These are phyloP conservation scores for Dioscorea dumetorum DNA, from an alignment of 106 monocot species.

Conservation along the genomic window DNA sequence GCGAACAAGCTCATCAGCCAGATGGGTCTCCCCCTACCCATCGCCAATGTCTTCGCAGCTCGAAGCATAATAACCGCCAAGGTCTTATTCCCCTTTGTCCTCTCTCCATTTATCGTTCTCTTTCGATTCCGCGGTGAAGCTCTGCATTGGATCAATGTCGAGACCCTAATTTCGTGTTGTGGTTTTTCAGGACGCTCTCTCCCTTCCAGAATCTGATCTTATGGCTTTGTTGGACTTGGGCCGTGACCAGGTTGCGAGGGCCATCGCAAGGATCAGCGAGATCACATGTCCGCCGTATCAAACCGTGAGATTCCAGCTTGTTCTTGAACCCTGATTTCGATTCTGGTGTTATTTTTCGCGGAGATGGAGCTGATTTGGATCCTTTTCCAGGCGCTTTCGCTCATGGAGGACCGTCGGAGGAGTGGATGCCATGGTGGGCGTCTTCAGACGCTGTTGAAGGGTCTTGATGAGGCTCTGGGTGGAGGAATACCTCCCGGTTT, in stretches of 20 bases:
- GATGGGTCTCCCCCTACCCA: slow-evolving; percentile 59
- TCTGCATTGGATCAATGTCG: not conserved
- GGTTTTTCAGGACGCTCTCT: slow-evolving; percentile 58
- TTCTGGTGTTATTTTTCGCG: not conserved
- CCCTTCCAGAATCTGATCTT: slow-evolving; percentile 79
- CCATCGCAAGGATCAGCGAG: slow-evolving; percentile 71
- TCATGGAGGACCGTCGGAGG: slow-evolving; percentile 49
- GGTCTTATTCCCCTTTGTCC: slow-evolving; percentile 15
- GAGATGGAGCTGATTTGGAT: not conserved
- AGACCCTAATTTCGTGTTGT: not conserved
- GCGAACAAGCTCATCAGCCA: slow-evolving; percentile 77
- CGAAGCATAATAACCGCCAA: slow-evolving; percentile 83
- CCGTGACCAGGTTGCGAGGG: slow-evolving; percentile 32
- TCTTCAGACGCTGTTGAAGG: slow-evolving; percentile 51
- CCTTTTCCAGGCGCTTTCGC: slow-evolving; percentile 45
- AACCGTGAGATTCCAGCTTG: slow-evolving; percentile 27
- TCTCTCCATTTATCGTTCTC: not conserved
- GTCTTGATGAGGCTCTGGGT: slow-evolving; percentile 68
- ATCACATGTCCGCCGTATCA: slow-evolving; percentile 59
- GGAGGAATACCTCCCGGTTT: slow-evolving; percentile 79
- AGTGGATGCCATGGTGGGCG: slow-evolving; percentile 27
- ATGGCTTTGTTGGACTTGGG: slow-evolving; percentile 52
- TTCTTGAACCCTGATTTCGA: not conserved
- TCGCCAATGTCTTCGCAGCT: slow-evolving; percentile 79
- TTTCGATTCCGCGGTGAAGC: not conserved